Evolutionary conservation across 2,329 filamentous ascomycete species (phyloP).

Genomic region (Penicillium brevicompactum): DNA sequence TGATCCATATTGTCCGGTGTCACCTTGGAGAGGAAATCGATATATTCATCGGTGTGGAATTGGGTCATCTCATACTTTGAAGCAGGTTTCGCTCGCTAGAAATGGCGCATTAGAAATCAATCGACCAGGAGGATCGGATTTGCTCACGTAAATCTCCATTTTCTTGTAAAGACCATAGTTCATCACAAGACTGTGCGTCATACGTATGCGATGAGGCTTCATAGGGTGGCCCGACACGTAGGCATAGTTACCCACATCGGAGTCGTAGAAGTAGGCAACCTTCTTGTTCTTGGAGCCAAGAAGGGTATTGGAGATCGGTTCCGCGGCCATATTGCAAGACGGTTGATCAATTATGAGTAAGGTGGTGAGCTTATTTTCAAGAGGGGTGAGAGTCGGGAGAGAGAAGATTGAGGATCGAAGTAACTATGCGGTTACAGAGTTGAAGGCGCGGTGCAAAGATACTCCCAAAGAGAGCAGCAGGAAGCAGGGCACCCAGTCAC

Average conservation of each 20-base stretch:
- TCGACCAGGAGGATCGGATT: neutral
- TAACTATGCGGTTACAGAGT: constrained; percentile 18
- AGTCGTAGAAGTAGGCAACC: constrained; percentile 98
- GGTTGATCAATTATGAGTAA: neutral
- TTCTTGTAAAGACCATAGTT: constrained; percentile 74
- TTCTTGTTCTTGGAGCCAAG: constrained; percentile 67
- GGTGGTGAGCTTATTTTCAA: constrained; percentile 4
- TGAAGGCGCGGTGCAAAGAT: constrained; percentile 7
- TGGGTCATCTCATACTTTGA: constrained; percentile 73
- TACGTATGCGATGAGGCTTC: constrained; percentile 69
- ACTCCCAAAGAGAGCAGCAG: constrained; percentile 4
- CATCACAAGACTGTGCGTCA: constrained; percentile 68
- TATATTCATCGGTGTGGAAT: constrained; percentile 73
- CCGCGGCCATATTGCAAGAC: constrained; percentile 50
- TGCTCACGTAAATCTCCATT: constrained; percentile 68
- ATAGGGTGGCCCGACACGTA: constrained; percentile 77
- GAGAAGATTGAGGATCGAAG: constrained; percentile 12
- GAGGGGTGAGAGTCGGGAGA: constrained; percentile 1
- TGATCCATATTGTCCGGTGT: constrained; percentile 98
- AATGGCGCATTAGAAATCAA: constrained; percentile 21
- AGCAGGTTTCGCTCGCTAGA: constrained; percentile 75
- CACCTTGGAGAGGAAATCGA: constrained; percentile 77
- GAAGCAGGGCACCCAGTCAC: constrained; percentile 10
- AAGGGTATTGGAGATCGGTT: constrained; percentile 53
- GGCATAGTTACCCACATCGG: constrained; percentile 96